These are phyloP conservation scores for Cardamine chenopodiifolia DNA, from an alignment of 345 rosid species.

Conservation along the genomic window DNA sequence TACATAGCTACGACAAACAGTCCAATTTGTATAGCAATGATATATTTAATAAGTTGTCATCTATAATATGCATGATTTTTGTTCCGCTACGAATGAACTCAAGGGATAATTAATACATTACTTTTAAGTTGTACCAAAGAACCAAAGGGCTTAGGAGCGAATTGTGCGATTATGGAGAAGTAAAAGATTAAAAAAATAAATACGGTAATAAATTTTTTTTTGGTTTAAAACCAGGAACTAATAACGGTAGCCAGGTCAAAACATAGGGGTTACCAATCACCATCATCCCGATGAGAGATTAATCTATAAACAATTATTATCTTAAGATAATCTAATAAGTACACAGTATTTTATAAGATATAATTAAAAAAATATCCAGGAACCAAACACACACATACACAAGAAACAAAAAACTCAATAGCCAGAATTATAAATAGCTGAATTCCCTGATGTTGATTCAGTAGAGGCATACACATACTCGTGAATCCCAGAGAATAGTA, in stretches of 20 bases:
- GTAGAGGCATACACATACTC: conserved; percentile 23
- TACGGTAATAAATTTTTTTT: not conserved
- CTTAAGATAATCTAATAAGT: conserved; percentile 5
- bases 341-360: conserved; percentile 7
- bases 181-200: not conserved
- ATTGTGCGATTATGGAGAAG: not conserved
- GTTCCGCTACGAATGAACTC: not conserved
- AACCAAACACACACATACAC: not conserved
- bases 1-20: not conserved
- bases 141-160: not conserved
- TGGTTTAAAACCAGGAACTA: not conserved
- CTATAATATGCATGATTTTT: not conserved
- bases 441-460: conserved; percentile 14
- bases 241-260: conserved; percentile 25
- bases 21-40: not conserved
- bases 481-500: not conserved
- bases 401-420: not conserved
- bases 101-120: not conserved
- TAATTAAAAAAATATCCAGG: not conserved
- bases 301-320: conserved; percentile 22
- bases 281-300: conserved; percentile 14
- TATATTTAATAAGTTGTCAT: not conserved
- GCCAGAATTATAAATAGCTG: conserved; percentile 23
- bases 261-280: conserved; percentile 27
- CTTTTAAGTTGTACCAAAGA: not conserved